Conservation (phyloP, 129 eudicot genomes). For the Scalesia atractyloides region DNA sequence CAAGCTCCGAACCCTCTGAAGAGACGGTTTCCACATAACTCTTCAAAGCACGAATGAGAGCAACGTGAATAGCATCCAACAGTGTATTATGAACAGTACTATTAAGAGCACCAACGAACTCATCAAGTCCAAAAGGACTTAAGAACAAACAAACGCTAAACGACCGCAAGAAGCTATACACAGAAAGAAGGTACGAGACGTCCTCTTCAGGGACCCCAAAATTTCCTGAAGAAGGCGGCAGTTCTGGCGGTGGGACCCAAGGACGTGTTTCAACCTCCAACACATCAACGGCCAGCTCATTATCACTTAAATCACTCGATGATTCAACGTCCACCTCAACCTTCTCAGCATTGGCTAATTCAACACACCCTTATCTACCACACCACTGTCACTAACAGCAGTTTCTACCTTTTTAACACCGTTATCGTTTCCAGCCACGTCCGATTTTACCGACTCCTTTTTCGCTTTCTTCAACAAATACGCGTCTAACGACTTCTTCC, state of each 20-base stretch:
- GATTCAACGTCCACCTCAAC: constrained; percentile 51
- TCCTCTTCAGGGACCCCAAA: constrained; percentile 76
- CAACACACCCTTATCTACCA: constrained; percentile 26
- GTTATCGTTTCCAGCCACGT: not conserved
- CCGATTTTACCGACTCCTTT: not conserved
- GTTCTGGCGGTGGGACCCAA: constrained; percentile 59
- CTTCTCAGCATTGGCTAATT: constrained; percentile 35
- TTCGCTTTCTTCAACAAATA: constrained; percentile 42
- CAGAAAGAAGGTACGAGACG: constrained; percentile 78
- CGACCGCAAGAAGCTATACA: constrained; percentile 82
- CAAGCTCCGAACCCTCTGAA: constrained; percentile 89
- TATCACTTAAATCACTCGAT: constrained; percentile 55
- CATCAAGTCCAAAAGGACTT: constrained; percentile 92
- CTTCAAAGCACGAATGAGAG: constrained; percentile 74
- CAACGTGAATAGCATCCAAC: constrained; percentile 92
- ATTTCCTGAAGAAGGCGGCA: constrained; percentile 86
- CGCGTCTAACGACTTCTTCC: constrained; percentile 59
- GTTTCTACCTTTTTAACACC: constrained; percentile 34
- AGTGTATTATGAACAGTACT: constrained; percentile 63
- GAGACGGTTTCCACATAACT: constrained; percentile 71
- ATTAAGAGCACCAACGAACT: constrained; percentile 91
- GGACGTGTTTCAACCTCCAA: constrained; percentile 55
- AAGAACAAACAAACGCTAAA: constrained; percentile 78
- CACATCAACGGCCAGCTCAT: constrained; percentile 39
- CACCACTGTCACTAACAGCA: constrained; percentile 20